Percentiles rank a stretch among this genome's conserved stretches.
Evolutionary conservation across 495 filamentous ascomycete genomes (phyloP).

Genomic region (Sporormia fimetaria): DNA sequence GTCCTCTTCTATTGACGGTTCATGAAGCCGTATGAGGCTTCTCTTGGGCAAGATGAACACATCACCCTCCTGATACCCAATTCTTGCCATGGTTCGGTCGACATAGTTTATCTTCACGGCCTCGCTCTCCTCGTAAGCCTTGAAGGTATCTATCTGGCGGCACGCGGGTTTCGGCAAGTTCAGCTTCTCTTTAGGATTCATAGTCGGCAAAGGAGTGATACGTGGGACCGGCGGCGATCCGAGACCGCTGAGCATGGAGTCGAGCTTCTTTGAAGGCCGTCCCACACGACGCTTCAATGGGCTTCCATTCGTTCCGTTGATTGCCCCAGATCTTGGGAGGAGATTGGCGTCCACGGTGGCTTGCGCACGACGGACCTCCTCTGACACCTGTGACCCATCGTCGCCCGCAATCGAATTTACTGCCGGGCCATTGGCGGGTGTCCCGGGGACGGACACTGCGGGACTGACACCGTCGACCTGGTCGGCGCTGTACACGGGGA

Average conservation of each 20-base stretch:
- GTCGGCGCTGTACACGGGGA: slow-evolving; percentile 67
- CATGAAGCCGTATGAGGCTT: slow-evolving; percentile 64
- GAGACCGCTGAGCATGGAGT: slow-evolving; percentile 50
- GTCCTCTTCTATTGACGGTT: slow-evolving; percentile 74
- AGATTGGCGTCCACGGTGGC: slow-evolving; percentile 12
- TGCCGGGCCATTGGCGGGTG: slow-evolving; percentile 13
- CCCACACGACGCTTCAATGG: slow-evolving; percentile 46
- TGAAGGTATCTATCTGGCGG: slow-evolving; percentile 47
- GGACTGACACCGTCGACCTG: slow-evolving; percentile 63
- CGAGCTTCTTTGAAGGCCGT: slow-evolving; percentile 49
- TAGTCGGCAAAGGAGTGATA: slow-evolving; percentile 49
- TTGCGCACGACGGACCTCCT: slow-evolving; percentile 18
- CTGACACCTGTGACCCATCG: slow-evolving; percentile 20
- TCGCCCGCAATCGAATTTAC: slow-evolving; percentile 16
- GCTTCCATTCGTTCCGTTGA: slow-evolving; percentile 25
- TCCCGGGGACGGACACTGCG: slow-evolving; percentile 22
- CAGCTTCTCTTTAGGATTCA: slow-evolving; percentile 54
- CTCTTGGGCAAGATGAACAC: slow-evolving; percentile 66
- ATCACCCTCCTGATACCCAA: slow-evolving; percentile 92
- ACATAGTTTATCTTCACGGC: slow-evolving; percentile 58
- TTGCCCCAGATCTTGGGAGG: background rate
- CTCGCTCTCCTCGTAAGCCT: slow-evolving; percentile 49
- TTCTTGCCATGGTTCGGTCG: slow-evolving; percentile 82
- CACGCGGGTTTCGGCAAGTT: slow-evolving; percentile 55
- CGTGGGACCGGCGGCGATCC: slow-evolving; percentile 48